Evolutionary conservation across 208 protist species (phyloP).

Genomic region (Acanthamoeba castellanii): DNA sequence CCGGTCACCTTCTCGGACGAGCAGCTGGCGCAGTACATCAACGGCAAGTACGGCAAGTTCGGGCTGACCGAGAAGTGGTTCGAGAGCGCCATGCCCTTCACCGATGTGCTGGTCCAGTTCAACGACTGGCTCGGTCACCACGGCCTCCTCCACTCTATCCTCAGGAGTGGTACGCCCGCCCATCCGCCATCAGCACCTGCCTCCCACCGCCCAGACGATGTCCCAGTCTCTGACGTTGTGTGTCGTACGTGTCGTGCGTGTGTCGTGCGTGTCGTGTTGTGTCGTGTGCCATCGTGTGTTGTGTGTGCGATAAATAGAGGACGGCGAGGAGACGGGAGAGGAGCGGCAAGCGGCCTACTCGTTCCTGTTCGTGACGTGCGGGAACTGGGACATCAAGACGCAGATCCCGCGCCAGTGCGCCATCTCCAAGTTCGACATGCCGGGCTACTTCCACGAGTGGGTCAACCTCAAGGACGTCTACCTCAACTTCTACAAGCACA

Average conservation of each 20-base stretch:
- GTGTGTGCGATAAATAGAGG: not conserved
- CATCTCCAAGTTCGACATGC: constrained; percentile 55
- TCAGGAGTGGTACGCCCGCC: not conserved
- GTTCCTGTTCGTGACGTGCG: constrained; percentile 45
- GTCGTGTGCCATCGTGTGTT: not conserved
- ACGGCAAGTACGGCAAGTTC: constrained; percentile 36
- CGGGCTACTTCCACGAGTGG: constrained; percentile 50
- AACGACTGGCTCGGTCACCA: constrained; percentile 15
- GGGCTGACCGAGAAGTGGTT: constrained; percentile 22
- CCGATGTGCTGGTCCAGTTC: constrained; percentile 41
- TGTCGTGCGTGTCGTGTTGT: not conserved
- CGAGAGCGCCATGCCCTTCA: not conserved
- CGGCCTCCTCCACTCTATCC: not conserved
- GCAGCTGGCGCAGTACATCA: constrained; percentile 36
- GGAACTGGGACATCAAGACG: constrained; percentile 53
- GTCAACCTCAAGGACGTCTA: constrained; percentile 53
- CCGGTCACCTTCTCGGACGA: constrained; percentile 24
- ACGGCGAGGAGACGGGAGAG: constrained; percentile 27
- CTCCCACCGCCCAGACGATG: not conserved
- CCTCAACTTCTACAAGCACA: constrained; percentile 58
- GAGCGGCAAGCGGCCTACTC: not conserved
- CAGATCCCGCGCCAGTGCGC: constrained; percentile 50
- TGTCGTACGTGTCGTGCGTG: not conserved
- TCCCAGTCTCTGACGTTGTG: not conserved
- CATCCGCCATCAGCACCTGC: not conserved